phyloP scores from a whole-genome alignment of 164 flowering plant species.

The Aristolochia fimbriata region DNA sequence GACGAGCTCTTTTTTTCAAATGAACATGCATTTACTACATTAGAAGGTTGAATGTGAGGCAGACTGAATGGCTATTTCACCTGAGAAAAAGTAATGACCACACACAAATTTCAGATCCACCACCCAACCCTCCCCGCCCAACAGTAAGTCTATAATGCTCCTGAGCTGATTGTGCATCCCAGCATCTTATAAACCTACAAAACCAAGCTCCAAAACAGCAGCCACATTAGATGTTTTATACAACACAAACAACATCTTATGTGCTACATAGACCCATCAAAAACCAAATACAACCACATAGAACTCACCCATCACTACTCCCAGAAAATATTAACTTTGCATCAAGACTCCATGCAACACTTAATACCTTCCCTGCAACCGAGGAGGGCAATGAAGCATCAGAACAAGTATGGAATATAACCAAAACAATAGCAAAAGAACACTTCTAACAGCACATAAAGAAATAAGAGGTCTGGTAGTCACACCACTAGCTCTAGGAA shows the following conservation, averaged over 20 bases:
- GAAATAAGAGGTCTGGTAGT: constrained; percentile 6
- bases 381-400: neutral
- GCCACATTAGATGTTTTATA: neutral
- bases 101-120: constrained; percentile 63
- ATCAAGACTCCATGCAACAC: constrained; percentile 85
- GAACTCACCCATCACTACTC: constrained; percentile 92
- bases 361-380: constrained; percentile 58
- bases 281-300: neutral
- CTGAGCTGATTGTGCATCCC: constrained; percentile 55
- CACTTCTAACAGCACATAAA: neutral
- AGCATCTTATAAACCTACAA: constrained; percentile 78
- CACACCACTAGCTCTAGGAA: constrained; percentile 97
- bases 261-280: neutral
- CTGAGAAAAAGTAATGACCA: constrained; percentile 87
- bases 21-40: no score
- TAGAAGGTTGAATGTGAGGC: neutral
- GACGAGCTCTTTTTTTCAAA: no score
- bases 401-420: no score
- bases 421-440: neutral
- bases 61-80: constrained; percentile 20
- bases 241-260: neutral
- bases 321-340: constrained; percentile 67
- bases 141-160: constrained; percentile 83
- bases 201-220: neutral
- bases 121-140: constrained; percentile 69